Percentiles rank a stretch among this genome's conserved stretches.
Conservation (phyloP, 495 filamentous ascomycete species). For the Podospora australis region DNA sequence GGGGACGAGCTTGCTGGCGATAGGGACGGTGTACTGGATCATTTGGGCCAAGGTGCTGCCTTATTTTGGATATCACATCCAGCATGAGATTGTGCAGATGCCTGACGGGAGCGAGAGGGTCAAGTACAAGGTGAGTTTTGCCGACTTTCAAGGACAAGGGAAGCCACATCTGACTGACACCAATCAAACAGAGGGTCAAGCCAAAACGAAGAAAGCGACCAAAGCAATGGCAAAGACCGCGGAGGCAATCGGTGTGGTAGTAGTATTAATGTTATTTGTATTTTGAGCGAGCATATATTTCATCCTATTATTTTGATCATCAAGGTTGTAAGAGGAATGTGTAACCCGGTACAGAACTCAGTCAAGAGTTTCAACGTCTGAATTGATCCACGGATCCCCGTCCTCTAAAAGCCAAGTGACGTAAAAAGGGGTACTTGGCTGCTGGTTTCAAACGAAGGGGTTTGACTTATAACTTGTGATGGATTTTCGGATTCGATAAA, state of each 20-base stretch:
- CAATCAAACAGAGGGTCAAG: conserved; percentile 20
- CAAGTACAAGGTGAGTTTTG: conserved; percentile 28
- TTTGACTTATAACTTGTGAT: no score
- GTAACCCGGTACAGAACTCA: no score
- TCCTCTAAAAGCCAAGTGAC: not conserved
- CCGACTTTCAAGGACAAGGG: not conserved
- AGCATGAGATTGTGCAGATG: conserved; percentile 34
- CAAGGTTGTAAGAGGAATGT: no score
- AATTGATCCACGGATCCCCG: not conserved
- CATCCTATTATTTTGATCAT: no score
- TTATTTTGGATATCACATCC: conserved; percentile 33
- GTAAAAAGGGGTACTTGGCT: no score
- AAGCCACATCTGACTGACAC: not conserved
- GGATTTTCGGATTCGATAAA: no score
- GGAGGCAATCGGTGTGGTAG: conserved; percentile 20
- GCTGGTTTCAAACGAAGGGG: no score
- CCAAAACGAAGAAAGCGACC: conserved; percentile 22
- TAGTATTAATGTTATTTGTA: no score
- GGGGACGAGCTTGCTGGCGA: conserved; percentile 36
- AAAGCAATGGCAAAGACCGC: conserved; percentile 11
- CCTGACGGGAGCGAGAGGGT: conserved; percentile 36
- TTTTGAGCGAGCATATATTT: no score
- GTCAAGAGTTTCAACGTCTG: no score
- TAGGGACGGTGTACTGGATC: conserved; percentile 40
- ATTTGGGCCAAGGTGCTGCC: conserved; percentile 40